Conservation (phyloP, 1,284 basidiomycete genomes). For the Ustilago nuda region DNA sequence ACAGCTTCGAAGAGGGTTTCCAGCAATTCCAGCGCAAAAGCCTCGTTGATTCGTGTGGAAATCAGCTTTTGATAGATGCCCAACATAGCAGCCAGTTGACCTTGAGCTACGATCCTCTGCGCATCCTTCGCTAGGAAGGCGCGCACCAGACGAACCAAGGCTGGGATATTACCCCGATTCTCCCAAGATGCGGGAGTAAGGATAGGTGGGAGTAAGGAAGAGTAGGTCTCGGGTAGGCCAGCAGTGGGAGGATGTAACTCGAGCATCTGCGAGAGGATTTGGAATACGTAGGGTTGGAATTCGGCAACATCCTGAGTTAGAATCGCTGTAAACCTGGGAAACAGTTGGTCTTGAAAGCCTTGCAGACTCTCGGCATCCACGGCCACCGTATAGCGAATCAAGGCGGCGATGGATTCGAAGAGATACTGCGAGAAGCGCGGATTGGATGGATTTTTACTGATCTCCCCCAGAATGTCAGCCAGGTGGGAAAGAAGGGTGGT, state of each 20-base stretch:
- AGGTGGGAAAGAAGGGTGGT: constrained; percentile 80
- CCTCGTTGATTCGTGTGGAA: constrained; percentile 87
- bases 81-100: constrained; percentile 82
- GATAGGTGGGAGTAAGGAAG: constrained; percentile 82
- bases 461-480: constrained; percentile 83
- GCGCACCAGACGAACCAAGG: constrained; percentile 86
- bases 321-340: constrained; percentile 85
- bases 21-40: constrained; percentile 89
- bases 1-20: constrained; percentile 81
- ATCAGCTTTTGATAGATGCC: constrained; percentile 94
- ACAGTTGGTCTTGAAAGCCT: constrained; percentile 82
- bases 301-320: constrained; percentile 93
- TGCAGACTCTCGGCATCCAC: constrained; percentile 76
- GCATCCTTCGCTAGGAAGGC: constrained; percentile 84
- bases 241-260: constrained; percentile 76
- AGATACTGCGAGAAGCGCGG: constrained; percentile 97
- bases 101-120: constrained; percentile 77
- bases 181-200: constrained; percentile 90
- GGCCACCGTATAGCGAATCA: constrained; percentile 83
- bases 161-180: constrained; percentile 94
- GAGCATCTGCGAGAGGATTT: constrained; percentile 94
- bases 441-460: constrained; percentile 95
- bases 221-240: constrained; percentile 81
- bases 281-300: constrained; percentile 97
- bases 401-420: constrained; percentile 91